Conservation (phyloP, 176 grass and related monocot species). For the Musa schizocarpa region DNA sequence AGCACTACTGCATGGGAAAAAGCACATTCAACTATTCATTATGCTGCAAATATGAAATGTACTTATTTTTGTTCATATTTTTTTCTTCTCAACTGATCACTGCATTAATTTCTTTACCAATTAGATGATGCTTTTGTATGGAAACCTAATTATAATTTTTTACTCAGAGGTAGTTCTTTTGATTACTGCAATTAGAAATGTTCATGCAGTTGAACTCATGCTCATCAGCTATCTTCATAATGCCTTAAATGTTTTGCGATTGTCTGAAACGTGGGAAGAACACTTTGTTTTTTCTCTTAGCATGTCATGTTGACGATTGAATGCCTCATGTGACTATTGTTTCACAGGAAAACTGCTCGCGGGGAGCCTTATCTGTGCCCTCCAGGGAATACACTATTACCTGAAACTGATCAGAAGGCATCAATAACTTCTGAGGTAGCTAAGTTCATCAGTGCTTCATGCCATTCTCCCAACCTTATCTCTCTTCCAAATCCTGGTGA, state of each 20-base stretch:
- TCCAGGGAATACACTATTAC: background rate
- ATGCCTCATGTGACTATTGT: background rate
- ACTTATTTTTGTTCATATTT: too few species aligned
- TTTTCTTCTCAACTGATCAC: too few species aligned
- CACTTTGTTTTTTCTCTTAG: too few species aligned
- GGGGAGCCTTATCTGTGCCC: conserved; percentile 7
- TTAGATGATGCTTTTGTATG: too few species aligned
- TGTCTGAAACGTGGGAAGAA: too few species aligned
- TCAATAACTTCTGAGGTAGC: background rate
- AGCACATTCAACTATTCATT: too few species aligned
- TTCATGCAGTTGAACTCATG: background rate
- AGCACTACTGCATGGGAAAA: too few species aligned
- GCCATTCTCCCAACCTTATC: background rate
- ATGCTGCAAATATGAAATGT: too few species aligned
- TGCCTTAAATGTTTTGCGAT: too few species aligned
- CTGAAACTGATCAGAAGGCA: background rate
- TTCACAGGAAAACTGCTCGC: background rate
- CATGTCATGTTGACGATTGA: background rate
- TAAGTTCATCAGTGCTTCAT: background rate
- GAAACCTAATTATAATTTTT: too few species aligned
- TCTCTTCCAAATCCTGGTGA: conserved; percentile 11
- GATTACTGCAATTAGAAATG: background rate
- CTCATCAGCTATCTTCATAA: too few species aligned
- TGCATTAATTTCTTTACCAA: background rate
- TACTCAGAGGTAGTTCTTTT: too few species aligned